Evolutionary conservation across 345 rosid genomes (phyloP).

Genomic region (Microcos paniculata): DNA sequence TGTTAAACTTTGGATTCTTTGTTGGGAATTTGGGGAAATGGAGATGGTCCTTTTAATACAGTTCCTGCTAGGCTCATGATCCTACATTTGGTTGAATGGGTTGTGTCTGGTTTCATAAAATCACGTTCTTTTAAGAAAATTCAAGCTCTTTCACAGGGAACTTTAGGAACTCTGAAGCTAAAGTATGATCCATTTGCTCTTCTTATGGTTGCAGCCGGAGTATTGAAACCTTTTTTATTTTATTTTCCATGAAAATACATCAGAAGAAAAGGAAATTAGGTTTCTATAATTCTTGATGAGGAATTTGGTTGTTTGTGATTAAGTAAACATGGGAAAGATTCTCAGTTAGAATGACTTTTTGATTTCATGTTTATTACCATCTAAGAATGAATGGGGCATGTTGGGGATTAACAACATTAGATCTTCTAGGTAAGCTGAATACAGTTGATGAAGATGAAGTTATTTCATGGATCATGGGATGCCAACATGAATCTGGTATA

Average conservation of each 20-base stretch:
- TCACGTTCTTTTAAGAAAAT: conserved; percentile 44
- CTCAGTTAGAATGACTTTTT: no score
- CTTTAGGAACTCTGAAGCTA: conserved; percentile 43
- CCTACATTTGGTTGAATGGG: conserved; percentile 87
- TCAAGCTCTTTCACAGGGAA: conserved; percentile 33
- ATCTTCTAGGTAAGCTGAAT: conserved; percentile 65
- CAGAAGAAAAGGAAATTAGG: no score
- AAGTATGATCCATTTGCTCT: conserved; percentile 49
- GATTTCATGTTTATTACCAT: no score
- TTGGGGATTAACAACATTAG: conserved; percentile 82
- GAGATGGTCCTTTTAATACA: conserved; percentile 48
- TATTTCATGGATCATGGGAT: no score
- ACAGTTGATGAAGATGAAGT: no score
- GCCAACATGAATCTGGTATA: no score
- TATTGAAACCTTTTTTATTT: conserved; percentile 71
- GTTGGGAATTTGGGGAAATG: conserved; percentile 61
- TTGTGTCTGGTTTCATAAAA: conserved; percentile 57
- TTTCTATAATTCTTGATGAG: no score
- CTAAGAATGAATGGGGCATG: conserved; percentile 79
- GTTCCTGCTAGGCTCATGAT: conserved; percentile 69
- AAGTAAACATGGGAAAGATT: no score
- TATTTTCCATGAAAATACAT: no score
- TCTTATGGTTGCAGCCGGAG: conserved; percentile 76
- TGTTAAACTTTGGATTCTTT: conserved; percentile 51
- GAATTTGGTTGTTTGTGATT: no score